Evolutionary conservation across 2,329 filamentous ascomycete genomes (phyloP).

Genomic region (Dothistroma pini): DNA sequence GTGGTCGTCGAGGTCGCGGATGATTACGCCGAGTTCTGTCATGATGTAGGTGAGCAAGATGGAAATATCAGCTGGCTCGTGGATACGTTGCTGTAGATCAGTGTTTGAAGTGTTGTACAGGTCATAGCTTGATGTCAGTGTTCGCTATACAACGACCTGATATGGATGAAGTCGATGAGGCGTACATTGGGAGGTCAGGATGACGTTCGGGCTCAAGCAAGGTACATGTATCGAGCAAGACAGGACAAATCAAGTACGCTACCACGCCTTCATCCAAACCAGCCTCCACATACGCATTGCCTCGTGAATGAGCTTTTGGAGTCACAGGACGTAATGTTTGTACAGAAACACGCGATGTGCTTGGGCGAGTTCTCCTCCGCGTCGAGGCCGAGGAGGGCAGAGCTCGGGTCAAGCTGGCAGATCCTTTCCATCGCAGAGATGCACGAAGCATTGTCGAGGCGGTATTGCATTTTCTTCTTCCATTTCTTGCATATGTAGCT

Average conservation of each 20-base stretch:
- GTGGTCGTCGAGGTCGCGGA: slow-evolving; percentile 9
- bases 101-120: no score
- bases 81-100: no score
- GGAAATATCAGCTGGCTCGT: no score
- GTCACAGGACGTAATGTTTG: neutral
- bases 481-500: neutral
- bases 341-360: neutral
- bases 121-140: no score
- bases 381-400: neutral
- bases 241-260: no score
- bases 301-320: no score
- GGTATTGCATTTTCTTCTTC: neutral
- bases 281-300: no score
- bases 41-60: neutral
- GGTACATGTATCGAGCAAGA: neutral
- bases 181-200: slow-evolving; percentile 1
- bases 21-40: slow-evolving; percentile 6
- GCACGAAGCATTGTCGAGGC: neutral
- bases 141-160: neutral
- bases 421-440: neutral
- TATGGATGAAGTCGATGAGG: neutral
- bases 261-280: no score
- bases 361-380: neutral
- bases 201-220: neutral
- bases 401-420: slow-evolving; percentile 1